Conservation (phyloP, 352 stramenopile genomes). For the Pythium plurisporium region DNA sequence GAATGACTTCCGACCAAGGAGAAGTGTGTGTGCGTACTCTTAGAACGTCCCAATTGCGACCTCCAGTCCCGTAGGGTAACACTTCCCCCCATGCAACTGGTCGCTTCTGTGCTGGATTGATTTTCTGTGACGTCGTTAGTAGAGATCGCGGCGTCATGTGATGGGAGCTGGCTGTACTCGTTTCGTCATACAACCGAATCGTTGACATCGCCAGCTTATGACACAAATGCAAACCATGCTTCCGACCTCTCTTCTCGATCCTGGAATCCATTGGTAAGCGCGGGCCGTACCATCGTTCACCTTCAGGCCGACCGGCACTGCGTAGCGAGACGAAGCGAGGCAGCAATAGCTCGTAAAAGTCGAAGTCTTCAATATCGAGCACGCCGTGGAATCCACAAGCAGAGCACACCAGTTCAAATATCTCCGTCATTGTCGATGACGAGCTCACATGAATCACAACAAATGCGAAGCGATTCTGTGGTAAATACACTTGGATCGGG, state of each 20-base stretch:
- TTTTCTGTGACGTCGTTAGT: conserved; percentile 63
- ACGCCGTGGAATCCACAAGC: conserved; percentile 74
- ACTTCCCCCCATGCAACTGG: conserved; percentile 79
- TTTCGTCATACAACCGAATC: conserved; percentile 85
- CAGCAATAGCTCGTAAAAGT: conserved; percentile 81
- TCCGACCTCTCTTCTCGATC: conserved; percentile 55
- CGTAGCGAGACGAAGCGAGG: conserved; percentile 82
- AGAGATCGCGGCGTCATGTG: conserved; percentile 76
- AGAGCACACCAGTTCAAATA: conserved; percentile 74
- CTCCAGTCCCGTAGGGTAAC: conserved; percentile 63
- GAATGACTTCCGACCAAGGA: conserved; percentile 81
- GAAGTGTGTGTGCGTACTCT: conserved; percentile 71
- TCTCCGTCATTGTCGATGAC: conserved; percentile 50
- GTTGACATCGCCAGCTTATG: conserved; percentile 86
- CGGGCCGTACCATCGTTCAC: conserved; percentile 79
- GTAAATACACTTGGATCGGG: conserved; percentile 75
- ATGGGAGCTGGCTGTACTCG: conserved; percentile 78
- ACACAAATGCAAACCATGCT: conserved; percentile 76
- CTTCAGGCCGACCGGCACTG: conserved; percentile 77
- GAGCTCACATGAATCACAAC: conserved; percentile 66
- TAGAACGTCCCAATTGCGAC: conserved; percentile 82
- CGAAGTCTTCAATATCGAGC: conserved; percentile 72
- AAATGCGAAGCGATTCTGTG: conserved; percentile 81
- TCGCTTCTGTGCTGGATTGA: conserved; percentile 74
- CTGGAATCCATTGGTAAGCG: conserved; percentile 56